Evolutionary conservation across 2,329 filamentous ascomycete genomes (phyloP), one percentile per base, ranked within the genome.

Genomic region (Cadophora malorum): DNA sequence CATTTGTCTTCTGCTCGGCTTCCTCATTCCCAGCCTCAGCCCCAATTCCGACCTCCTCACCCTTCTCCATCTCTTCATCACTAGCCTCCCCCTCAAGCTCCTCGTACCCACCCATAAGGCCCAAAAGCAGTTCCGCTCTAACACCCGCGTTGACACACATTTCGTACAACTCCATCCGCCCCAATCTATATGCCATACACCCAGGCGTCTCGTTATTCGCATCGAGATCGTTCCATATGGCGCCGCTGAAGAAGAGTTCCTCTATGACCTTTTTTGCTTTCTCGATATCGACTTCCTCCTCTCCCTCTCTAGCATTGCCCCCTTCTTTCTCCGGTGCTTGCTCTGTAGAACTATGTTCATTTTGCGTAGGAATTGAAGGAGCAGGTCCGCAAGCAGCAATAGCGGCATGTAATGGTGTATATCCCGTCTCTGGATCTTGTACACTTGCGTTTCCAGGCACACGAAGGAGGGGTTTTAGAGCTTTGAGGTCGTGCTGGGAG

Each of bases 161-260:
- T 50, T 91, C 87, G 78, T 99, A 98, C 45, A 97, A 81, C 61
- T 88, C 85, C 64, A 80, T 84, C 74, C 92, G 82, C 0, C 91
- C 90, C 28, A 97, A 78, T 31, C 88, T 82, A 67, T 85, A 83
- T 9, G 96, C 96, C 53, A 97, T 82, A 78, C 95, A 98, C 8
- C 94, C 96, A 0, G 96, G 94, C 3, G 96, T 98, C 83, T 98
- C 95, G 74, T 93, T 87, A 74, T 92, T 90, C 72, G 84, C 81
- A 79, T 98, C 93, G 66, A 98, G 83, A 78, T 97, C 94, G 81
- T 99, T 99, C 96, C 96, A 99, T 74, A 98, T 97, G 12, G 93
- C 96, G 38, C 96, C 96, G 73, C 91, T 91, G 76, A 94, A 86
- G 69, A 98, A 88, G 8, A 98, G 84, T 76, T 96, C 87, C 73